Evolutionary conservation across 139 green algal genomes (phyloP), one percentile per base, ranked within the genome.

Genomic region (Picochlorum sp.): DNA sequence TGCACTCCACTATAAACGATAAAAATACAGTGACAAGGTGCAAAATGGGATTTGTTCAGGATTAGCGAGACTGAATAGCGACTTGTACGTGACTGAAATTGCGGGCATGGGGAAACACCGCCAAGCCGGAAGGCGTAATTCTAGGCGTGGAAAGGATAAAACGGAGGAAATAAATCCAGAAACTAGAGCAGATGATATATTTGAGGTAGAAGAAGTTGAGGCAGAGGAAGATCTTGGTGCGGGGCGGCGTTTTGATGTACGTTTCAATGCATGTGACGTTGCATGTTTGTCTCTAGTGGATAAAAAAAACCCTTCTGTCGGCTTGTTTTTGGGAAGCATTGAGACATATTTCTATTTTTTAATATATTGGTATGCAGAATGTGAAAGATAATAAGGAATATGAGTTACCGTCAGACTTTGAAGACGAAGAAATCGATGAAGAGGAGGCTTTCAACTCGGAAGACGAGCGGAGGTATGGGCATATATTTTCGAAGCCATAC

Each of bases 381-480:
- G 82, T 94, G 22, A n/a, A n/a, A n/a, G 87, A 93, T 8, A 87
- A 82, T 37, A 94, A 91, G 54, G 84, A 95, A 58, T 95, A 95
- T 58, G 81, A 94, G 65, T 60, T 94, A 44, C 85, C 85, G 0
- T 78, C 63, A 0, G 84, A 94, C 55, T 94, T 94, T 73, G 81
- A 96, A 58, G 89, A 97, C 28, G 90, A 97, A 64, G 90, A 97
- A 52, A 96, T 97, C 30, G 87, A 96, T 39, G 90, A 97, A 55
- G 90, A 97, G 32, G 44, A 72, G 12, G 90, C 89, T 3, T 97
- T 97, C 63, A 94, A 65, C 43, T 65, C 58, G 50, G 83, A 95
- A 52, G 90, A 97, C 64, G 78, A 91, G 58, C 69, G 73, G 30
- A 68, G 76, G 67, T 95, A 86, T 59, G 84, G 69, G 6, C 75